Evolutionary conservation across 352 stramenopile species (phyloP).

Genomic region (Phytophthora vignae): DNA sequence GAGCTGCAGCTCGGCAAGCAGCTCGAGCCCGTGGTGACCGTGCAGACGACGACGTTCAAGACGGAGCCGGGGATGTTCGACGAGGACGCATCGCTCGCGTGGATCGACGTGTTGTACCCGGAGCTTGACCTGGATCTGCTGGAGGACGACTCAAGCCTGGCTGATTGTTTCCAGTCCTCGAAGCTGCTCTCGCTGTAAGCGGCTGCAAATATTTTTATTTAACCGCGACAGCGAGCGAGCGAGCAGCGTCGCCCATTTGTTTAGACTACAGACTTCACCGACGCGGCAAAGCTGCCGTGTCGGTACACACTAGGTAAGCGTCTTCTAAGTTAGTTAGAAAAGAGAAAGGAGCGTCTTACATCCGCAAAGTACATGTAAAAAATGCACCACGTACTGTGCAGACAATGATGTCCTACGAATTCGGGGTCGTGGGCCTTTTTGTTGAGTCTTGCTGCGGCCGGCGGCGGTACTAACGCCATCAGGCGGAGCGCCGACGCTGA

Average conservation of each 20-base stretch:
- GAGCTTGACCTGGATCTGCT: conserved; percentile 54
- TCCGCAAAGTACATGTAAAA: conserved; percentile 17
- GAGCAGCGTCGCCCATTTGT: conserved; percentile 8
- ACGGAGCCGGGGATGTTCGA: conserved; percentile 14
- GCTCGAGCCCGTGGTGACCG: conserved; percentile 17
- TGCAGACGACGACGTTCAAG: conserved; percentile 12
- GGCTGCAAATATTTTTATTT: conserved; percentile 37
- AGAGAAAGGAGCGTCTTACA: conserved; percentile 9
- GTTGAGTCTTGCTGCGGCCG: background rate
- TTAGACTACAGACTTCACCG: conserved; percentile 17
- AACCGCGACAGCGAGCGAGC: conserved; percentile 11
- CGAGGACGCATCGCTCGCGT: conserved; percentile 50
- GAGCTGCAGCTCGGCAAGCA: conserved; percentile 25
- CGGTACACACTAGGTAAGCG: conserved; percentile 1
- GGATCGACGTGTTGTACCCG: conserved; percentile 75
- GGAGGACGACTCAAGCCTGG: conserved; percentile 16
- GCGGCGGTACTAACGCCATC: conserved; percentile 25
- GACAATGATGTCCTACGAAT: background rate
- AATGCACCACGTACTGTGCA: background rate
- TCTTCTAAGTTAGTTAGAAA: background rate
- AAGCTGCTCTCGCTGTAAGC: conserved; percentile 27
- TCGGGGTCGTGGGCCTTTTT: background rate
- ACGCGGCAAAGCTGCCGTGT: background rate
- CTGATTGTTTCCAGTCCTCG: conserved; percentile 25
- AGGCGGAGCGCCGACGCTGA: conserved; percentile 12